A percentile compares a stretch with the other conserved stretches of the same genome.
Evolutionary conservation across 2,329 filamentous ascomycete species (phyloP).

Genomic region (Ascochyta clinopodiicola): DNA sequence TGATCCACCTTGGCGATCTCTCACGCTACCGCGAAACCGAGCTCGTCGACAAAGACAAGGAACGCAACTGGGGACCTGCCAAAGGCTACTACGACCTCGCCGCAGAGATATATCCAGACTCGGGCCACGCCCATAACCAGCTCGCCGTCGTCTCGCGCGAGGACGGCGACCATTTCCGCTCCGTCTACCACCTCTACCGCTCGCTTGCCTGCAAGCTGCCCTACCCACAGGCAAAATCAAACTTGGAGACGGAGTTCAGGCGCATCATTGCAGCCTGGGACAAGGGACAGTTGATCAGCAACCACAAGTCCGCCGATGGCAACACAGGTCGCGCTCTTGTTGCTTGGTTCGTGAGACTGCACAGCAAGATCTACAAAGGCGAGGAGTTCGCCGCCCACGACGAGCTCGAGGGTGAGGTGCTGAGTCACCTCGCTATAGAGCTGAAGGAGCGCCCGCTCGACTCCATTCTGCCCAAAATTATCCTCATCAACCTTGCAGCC

Average conservation of each 20-base stretch:
- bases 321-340: constrained; percentile 70
- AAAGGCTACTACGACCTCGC: constrained; percentile 86
- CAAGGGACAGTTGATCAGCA: constrained; percentile 59
- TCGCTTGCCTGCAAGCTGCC: constrained; percentile 77
- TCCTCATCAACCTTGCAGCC: constrained; percentile 84
- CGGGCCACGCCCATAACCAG: constrained; percentile 87
- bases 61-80: constrained; percentile 78
- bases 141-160: constrained; percentile 84
- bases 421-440: constrained; percentile 76
- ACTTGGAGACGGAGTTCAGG: constrained; percentile 81
- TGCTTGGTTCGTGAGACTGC: constrained; percentile 84
- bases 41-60: constrained; percentile 70
- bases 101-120: constrained; percentile 75
- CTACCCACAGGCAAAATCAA: constrained; percentile 74
- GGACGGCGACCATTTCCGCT: constrained; percentile 79
- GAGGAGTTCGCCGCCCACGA: constrained; percentile 75
- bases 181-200: constrained; percentile 89
- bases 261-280: constrained; percentile 66
- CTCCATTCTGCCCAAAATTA: constrained; percentile 75
- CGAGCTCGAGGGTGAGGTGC: constrained; percentile 84
- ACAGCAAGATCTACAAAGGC: constrained; percentile 83
- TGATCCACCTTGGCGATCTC: constrained; percentile 88
- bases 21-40: constrained; percentile 83
- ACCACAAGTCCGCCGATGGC: constrained; percentile 45
- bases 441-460: constrained; percentile 72